phyloP scores from a whole-genome alignment of 139 green algal genomes.

The Nannochloris sp. region DNA sequence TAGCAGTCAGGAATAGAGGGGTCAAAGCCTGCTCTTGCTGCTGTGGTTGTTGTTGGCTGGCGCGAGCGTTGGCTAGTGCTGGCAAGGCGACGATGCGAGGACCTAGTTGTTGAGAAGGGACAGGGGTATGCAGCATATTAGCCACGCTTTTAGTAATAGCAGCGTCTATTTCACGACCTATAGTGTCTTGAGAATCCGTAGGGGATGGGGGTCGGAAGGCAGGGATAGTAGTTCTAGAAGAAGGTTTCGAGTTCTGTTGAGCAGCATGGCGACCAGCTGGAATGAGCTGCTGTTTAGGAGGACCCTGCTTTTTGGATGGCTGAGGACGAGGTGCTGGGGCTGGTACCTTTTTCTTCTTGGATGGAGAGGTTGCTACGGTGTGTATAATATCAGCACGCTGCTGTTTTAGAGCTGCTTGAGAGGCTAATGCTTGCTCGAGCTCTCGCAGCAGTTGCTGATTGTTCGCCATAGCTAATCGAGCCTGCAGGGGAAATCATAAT shows the following conservation, averaged over 20 bases:
- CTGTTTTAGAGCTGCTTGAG: neutral
- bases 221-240: too few species aligned
- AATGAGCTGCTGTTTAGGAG: too few species aligned
- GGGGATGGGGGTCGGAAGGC: neutral
- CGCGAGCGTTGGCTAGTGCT: too few species aligned
- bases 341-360: neutral
- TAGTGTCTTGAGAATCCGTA: neutral
- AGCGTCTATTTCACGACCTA: neutral
- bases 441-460: neutral
- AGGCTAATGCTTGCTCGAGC: neutral
- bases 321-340: too few species aligned
- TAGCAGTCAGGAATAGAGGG: conserved; percentile 18
- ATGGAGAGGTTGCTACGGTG: neutral
- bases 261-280: too few species aligned
- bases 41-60: too few species aligned
- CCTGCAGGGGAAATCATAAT: too few species aligned
- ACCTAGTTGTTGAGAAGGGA: neutral
- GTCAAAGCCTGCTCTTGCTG: too few species aligned
- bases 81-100: too few species aligned
- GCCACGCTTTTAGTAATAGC: neutral
- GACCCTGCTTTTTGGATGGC: too few species aligned
- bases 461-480: too few species aligned
- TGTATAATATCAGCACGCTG: neutral
- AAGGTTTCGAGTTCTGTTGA: too few species aligned
- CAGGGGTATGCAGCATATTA: neutral